Evolutionary conservation across 2,329 filamentous ascomycete species (phyloP), one percentile per base, ranked within the genome.

Genomic region (Stromatinia cepivora): DNA sequence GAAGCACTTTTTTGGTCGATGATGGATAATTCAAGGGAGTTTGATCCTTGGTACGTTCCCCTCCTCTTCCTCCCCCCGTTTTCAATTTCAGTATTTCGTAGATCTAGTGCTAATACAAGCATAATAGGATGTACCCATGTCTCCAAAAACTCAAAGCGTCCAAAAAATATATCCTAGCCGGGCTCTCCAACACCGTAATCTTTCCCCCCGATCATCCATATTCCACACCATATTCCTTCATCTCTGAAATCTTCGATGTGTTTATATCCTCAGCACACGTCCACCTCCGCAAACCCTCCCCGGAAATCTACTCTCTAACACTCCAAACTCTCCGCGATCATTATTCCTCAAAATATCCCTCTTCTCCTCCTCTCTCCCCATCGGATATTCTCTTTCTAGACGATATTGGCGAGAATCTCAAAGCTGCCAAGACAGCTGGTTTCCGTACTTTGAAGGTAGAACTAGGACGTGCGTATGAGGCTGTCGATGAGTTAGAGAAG

Each of bases 341-440:
- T 10, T 28, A 61, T 46, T 31, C 31, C n/a, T 56, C 59, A 15
- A 31, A 42, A 46, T 34, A 46, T 15, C n/a, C 61, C 50, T 50
- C 45, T 25, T 22, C 67, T 61, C 81, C 81, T 62, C 81, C 81
- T 6, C 58, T 96, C 11, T 79, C 81, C 69, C 81, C 90, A 0
- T 81, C 82, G 0, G 92, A 97, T 68, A 83, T 97, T 57, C 81
- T 97, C 6, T 99, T 99, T 78, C 81, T 97, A 63, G 95, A 92
- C 79, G 90, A 92, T 76, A 92, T 99, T 78, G 95, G 95, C 1
- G 89, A 94, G 80, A 99, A 99, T 78, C 80, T 98, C 70, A 95
- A 94, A 82, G 90, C 86, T 57, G 95, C 89, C 0, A 91, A 85
- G 80, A 85, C 84, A 62, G 82, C 88, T 31, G 94, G 94, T 0